Evolutionary conservation across 768 basidiomycete species (phyloP).

Genomic region (Leccinellum luteum): DNA sequence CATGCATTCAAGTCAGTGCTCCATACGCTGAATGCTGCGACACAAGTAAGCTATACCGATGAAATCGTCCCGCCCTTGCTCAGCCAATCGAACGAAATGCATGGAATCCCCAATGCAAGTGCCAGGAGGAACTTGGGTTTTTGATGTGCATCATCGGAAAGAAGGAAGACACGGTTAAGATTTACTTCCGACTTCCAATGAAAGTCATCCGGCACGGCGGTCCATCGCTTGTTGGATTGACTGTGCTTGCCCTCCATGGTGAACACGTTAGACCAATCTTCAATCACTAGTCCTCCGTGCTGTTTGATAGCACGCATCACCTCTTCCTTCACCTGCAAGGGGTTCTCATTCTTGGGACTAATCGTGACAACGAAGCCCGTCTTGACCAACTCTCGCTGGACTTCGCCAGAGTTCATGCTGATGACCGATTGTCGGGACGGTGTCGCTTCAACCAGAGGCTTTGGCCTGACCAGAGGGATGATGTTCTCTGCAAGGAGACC

Average conservation of each 20-base stretch:
- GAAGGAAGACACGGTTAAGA: constrained; percentile 53
- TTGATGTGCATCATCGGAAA: constrained; percentile 62
- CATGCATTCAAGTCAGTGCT: constrained; percentile 14
- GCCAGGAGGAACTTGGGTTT: constrained; percentile 83
- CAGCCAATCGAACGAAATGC: constrained; percentile 58
- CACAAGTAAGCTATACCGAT: constrained; percentile 17
- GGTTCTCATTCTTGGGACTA: constrained; percentile 35
- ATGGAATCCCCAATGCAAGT: constrained; percentile 85
- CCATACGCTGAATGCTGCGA: neutral
- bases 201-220: constrained; percentile 47
- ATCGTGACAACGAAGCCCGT: constrained; percentile 63
- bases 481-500: constrained; percentile 41
- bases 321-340: constrained; percentile 40
- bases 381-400: constrained; percentile 40
- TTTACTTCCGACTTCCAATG: constrained; percentile 39
- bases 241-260: constrained; percentile 51
- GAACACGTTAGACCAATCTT: constrained; percentile 60
- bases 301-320: constrained; percentile 44
- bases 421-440: constrained; percentile 46
- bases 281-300: constrained; percentile 56
- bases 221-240: constrained; percentile 49
- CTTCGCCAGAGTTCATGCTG: constrained; percentile 35
- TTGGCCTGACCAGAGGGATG: constrained; percentile 40
- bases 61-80: constrained; percentile 30
- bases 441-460: constrained; percentile 37